Percentiles rank a stretch among this genome's conserved stretches.
phyloP scores from a whole-genome alignment of 192 early-diverging fungal species.

The Backusella circina region DNA sequence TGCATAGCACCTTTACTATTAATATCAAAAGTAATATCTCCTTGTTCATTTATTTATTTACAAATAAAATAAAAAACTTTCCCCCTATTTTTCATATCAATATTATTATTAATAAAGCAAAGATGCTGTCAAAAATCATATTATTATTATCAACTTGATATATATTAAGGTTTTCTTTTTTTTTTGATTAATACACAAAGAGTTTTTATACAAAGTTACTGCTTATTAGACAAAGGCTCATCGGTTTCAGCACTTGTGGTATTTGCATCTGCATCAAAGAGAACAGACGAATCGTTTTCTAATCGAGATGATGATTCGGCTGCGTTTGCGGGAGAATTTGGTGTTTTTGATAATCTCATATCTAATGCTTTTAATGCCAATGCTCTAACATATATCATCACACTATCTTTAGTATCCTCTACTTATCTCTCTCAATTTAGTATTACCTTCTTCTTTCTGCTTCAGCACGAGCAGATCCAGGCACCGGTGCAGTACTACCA shows the following conservation, averaged over 20 bases:
- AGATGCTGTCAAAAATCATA: background rate
- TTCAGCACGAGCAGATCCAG: slow-evolving; percentile 56
- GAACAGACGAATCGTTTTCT: background rate
- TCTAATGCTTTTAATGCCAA: slow-evolving; percentile 65
- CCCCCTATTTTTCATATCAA: background rate
- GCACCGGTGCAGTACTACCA: slow-evolving; percentile 30
- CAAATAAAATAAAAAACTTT: background rate
- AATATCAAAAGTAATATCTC: background rate
- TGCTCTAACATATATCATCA: slow-evolving; percentile 36
- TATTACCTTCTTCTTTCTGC: slow-evolving; percentile 64
- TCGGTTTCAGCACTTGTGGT: background rate
- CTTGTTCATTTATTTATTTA: background rate
- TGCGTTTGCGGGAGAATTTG: background rate
- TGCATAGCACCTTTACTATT: background rate
- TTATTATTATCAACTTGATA: background rate
- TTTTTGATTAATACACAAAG: background rate
- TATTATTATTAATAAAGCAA: background rate
- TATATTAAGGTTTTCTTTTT: background rate
- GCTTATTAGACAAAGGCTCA: background rate
- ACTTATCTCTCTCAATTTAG: background rate
- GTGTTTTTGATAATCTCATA: slow-evolving; percentile 44
- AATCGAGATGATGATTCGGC: background rate
- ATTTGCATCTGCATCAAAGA: slow-evolving; percentile 15
- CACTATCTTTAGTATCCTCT: background rate
- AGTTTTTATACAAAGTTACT: background rate